Evolutionary conservation across 805 yeast genomes (phyloP), one percentile per base, ranked within the genome.

Genomic region (Myxozyma udenii): DNA sequence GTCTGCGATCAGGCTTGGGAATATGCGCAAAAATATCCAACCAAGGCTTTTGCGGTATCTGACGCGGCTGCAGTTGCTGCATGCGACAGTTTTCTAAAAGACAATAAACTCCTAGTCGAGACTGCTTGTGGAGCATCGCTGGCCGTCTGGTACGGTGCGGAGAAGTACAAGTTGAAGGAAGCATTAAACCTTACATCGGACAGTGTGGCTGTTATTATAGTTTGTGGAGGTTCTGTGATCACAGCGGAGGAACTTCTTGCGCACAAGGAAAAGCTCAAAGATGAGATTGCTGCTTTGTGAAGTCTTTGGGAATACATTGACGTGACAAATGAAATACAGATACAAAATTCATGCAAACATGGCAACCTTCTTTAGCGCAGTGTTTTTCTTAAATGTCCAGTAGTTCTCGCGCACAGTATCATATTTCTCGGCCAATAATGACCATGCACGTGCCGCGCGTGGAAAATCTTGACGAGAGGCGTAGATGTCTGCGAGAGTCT

Each of bases 121-220:
- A 87, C 87, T 0, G 88, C 88, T 1, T 84, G 88, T 65, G 87
- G 87, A 2, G 85, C 85, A 1, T 79, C 87, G 0, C 64, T 84
- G 25, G 75, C 83, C 21, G 72, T 80, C 5, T 48, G 71, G 30
- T 49, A 49, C 23, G 28, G 48, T 16, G n/a, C n/a, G 7, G 33
- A 21, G 16, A 41, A 41, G 14, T 26, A 38, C 26, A 39, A 26
- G 21, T 19, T 24, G 16, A 21, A 19, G 16, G 42, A 38, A 1
- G 21, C 18, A 21, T 19, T 53, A 9, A 19, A 18, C 6, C 16
- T 50, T 18, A 30, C 4, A 2, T 4, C 11, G 4, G 50, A 50
- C 19, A 42, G 45, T 25, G 39, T 46, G 23, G 48, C 41, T 23
- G 58, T 53, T 18, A 19, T 53, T 38, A 41, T 53, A 4, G 55